Base-by-base conservation (phyloP, 208 protist species). In the Trichomonas vaginalis region DNA sequence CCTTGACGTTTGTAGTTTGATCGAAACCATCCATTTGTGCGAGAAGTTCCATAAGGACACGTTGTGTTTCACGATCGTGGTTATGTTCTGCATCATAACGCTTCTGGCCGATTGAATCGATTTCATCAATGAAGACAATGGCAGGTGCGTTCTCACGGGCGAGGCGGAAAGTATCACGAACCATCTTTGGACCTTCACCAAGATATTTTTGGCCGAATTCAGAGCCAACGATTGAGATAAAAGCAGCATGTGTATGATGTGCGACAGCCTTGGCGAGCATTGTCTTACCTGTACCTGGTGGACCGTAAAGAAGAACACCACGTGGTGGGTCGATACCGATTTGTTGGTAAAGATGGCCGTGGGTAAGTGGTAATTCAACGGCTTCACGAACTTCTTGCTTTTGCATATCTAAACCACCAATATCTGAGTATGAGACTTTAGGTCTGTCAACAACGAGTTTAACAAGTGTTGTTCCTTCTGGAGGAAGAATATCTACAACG, bases 21-120 rank as follows among this genome's bases (percentile, higher is more conserved):
- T 99, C 99, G 96, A 99, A 99, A 96, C 99, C 99, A 97, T 99
- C 99, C 99, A 99, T 99, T 97, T 99, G 99, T 97, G 99, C 99
- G 88, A 99, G 98, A 95, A 99, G 98, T 97, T 99, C 99, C 14
- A 99, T 97, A 99, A 99, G 99, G 14, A 99, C 99, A 62, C 99
- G 97, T 97, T 99, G 99, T 14, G 97, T 95, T 97, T 99, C 99
- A 96, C 99, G 99, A 96, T 99, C 99, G 95, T 98, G 98, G 40
- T 97, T 97, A 0, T 97, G 97, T 51, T 97, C 97, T 88, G 98
- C 97, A 96, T 98, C 98, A 88, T 98, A 98, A 48, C 98, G 97
- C 14, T 97, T 97, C 95, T 98, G 98, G 92, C 99, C 99, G 90
- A 99, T 99, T 45, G 99, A 99, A 96, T 99, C 99, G 39, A 99